phyloP scores from a whole-genome alignment of 2,329 filamentous ascomycete genomes.

The Pseudogymnoascus sp. region DNA sequence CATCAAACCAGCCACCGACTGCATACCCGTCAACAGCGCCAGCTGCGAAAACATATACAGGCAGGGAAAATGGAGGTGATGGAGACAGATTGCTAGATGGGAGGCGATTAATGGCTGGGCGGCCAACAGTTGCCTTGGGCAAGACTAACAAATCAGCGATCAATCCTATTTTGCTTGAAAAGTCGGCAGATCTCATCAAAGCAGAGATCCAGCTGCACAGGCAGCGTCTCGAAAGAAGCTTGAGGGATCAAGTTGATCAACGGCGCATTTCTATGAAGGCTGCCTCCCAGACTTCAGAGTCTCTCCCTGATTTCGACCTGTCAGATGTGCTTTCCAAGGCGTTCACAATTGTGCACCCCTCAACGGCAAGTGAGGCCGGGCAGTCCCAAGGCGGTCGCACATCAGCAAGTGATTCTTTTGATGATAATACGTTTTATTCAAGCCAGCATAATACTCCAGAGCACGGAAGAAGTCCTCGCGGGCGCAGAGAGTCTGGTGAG shows the following conservation, averaged over 20 bases:
- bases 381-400: conserved; percentile 48
- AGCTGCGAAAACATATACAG: conserved; percentile 18
- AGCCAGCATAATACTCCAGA: conserved; percentile 79
- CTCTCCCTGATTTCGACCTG: conserved; percentile 60
- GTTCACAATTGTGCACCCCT: conserved; percentile 61
- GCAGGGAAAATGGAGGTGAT: conserved; percentile 10
- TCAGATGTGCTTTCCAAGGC: conserved; percentile 67
- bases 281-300: conserved; percentile 39
- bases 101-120: background rate
- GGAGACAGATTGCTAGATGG: conserved; percentile 2
- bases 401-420: conserved; percentile 72
- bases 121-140: background rate
- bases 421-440: conserved; percentile 93
- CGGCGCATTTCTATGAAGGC: conserved; percentile 39
- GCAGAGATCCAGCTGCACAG: conserved; percentile 76
- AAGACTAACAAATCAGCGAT: conserved; percentile 56
- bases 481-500: conserved; percentile 22
- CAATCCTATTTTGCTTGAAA: conserved; percentile 76
- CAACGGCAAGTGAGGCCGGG: conserved; percentile 50
- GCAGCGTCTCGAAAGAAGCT: conserved; percentile 67
- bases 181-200: conserved; percentile 75
- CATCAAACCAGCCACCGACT: conserved; percentile 19
- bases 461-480: conserved; percentile 36
- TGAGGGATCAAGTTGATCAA: conserved; percentile 73
- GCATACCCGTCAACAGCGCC: conserved; percentile 20